Evolutionary conservation across 495 filamentous ascomycete species (phyloP), one percentile per base, ranked within the genome.

Genomic region (Penicillium goetzii): DNA sequence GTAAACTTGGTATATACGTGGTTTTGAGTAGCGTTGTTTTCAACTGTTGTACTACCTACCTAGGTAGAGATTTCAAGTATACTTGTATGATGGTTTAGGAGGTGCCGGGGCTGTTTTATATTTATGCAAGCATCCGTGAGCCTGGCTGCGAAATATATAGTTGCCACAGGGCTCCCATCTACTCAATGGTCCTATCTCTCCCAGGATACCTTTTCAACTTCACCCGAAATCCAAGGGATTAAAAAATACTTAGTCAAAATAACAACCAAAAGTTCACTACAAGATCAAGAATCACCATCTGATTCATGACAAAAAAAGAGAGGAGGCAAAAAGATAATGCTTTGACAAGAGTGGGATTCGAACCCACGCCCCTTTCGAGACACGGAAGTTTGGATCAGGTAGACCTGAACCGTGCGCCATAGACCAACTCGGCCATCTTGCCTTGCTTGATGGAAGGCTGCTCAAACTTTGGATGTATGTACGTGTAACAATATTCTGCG

Each of bases 341-440:
- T n/a, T 30, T 76, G 73, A 74, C 68, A 74, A 74, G 72, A 72
- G 73, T 72, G 73, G 66, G 73, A 74, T 76, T 76, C 64, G 73
- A 76, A 76, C 73, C 66, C 73, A 72, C 72, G 73, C 72, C 72
- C 67, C 67, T 58, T 59, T 62, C 67, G 67, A 69, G 67, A 69
- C 60, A 63, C 63, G 67, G 67, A 69, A 63, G 41, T 63, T 32
- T 69, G 64, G 67, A 72, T 65, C 69, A 72, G 70, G 70, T 72
- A 53, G 64, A 66, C 70, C 70, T 72, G 70, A 72, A 72, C 70
- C 70, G 68, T 68, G 65, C 73, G 73, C 73, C 73, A 72, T 74
- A 64, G 72, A 76, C 72, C 70, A 72, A 70, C 72, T 76, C 72
- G 73, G 71, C 73, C 72, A 76, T 76, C 73, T 74, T 76, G 69